Conservation (phyloP, 2,329 filamentous ascomycete genomes). For the Thelonectria olida region DNA sequence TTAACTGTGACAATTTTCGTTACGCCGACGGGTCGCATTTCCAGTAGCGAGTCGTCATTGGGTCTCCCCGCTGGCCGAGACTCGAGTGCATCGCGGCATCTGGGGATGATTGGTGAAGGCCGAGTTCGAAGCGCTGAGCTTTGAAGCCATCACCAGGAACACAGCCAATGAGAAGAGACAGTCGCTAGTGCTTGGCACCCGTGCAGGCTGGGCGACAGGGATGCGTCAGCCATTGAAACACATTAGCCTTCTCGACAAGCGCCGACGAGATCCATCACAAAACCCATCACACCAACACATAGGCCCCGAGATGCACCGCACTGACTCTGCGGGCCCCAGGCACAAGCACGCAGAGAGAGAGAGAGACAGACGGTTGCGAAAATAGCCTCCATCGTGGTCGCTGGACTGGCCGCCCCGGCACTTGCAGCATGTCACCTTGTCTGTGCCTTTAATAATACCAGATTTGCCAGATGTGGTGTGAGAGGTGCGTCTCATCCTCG, state of each 20-base stretch:
- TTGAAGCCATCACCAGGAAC: constrained; percentile 30
- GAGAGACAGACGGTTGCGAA: background rate
- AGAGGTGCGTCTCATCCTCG: constrained; percentile 32
- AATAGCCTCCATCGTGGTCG: constrained; percentile 17
- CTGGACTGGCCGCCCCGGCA: constrained; percentile 31
- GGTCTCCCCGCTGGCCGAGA: constrained; percentile 29
- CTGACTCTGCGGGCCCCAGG: too few relatives aligned
- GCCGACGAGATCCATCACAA: constrained; percentile 25
- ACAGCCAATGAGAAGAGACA: constrained; percentile 38
- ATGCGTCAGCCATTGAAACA: background rate
- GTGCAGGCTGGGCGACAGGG: constrained; percentile 17
- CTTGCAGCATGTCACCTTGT: constrained; percentile 1
- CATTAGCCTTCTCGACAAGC: constrained; percentile 31
- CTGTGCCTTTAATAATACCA: background rate
- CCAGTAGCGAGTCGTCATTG: constrained; percentile 30
- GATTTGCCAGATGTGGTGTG: constrained; percentile 28
- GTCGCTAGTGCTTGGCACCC: constrained; percentile 9
- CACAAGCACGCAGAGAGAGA: too few relatives aligned
- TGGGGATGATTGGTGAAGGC: constrained; percentile 40
- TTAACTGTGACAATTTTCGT: constrained; percentile 12
- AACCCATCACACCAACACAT: background rate
- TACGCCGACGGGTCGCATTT: constrained; percentile 19
- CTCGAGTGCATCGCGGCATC: constrained; percentile 22
- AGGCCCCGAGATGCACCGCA: background rate
- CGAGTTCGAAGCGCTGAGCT: constrained; percentile 42